phyloP scores from a whole-genome alignment of 208 protist species.

The Leishmania gerbilli region DNA sequence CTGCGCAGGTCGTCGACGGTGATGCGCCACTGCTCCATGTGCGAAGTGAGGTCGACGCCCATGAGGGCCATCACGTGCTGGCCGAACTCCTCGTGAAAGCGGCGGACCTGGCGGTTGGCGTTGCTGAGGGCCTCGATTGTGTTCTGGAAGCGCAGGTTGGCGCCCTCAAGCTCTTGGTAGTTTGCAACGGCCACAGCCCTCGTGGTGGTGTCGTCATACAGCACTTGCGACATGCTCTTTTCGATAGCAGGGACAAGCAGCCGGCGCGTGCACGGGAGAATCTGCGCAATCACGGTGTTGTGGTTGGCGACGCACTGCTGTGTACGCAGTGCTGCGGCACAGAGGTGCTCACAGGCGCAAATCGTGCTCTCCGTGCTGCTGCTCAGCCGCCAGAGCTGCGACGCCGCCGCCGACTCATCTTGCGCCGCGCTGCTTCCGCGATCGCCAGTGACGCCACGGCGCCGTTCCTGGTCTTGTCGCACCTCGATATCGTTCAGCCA shows the following conservation, averaged over 20 bases:
- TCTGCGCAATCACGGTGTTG: slow-evolving; percentile 82
- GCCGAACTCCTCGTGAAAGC: slow-evolving; percentile 87
- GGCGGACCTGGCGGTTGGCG: slow-evolving; percentile 84
- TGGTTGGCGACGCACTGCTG: slow-evolving; percentile 85
- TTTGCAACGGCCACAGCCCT: slow-evolving; percentile 63
- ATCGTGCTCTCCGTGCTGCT: slow-evolving; percentile 49
- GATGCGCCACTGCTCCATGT: slow-evolving; percentile 94
- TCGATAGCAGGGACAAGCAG: slow-evolving; percentile 69
- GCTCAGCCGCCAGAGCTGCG: slow-evolving; percentile 34
- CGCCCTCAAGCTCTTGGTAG: slow-evolving; percentile 82
- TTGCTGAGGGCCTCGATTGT: slow-evolving; percentile 75
- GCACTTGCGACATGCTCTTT: slow-evolving; percentile 59
- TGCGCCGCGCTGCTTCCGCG: neutral
- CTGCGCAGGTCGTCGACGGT: slow-evolving; percentile 84
- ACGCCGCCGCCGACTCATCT: neutral
- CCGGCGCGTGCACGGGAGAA: slow-evolving; percentile 67
- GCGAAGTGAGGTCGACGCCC: slow-evolving; percentile 87
- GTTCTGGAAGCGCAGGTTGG: slow-evolving; percentile 87
- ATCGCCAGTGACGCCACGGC: neutral
- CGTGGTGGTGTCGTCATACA: slow-evolving; percentile 46
- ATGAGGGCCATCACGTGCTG: slow-evolving; percentile 84
- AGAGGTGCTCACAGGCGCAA: slow-evolving; percentile 59
- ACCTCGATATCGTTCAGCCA: slow-evolving; percentile 41
- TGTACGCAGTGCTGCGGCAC: slow-evolving; percentile 48
- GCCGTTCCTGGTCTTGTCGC: slow-evolving; percentile 7